These are phyloP conservation scores for Paecilomyces niveus DNA, from an alignment of 2,329 filamentous ascomycete species.

Conservation along the genomic window DNA sequence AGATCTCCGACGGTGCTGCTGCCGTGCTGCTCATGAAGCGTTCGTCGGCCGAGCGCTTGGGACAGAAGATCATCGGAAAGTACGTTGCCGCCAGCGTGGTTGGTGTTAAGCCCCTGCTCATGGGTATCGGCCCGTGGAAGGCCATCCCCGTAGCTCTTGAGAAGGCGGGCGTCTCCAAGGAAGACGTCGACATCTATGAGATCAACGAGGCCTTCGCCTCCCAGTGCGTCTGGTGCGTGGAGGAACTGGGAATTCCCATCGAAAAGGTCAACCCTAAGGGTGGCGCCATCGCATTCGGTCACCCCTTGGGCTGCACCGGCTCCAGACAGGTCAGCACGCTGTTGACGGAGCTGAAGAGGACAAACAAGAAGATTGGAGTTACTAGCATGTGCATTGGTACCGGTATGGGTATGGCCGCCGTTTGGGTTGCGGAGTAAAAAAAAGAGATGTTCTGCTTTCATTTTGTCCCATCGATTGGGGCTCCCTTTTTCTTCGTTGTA, in stretches of 20 bases:
- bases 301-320: constrained; percentile 90
- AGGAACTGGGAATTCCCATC: constrained; percentile 72
- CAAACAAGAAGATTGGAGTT: constrained; percentile 75
- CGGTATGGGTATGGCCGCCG: constrained; percentile 94
- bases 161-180: constrained; percentile 76
- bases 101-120: constrained; percentile 84
- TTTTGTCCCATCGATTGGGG: constrained; percentile 5
- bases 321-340: constrained; percentile 89
- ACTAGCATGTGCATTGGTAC: constrained; percentile 97
- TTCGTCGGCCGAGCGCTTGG: constrained; percentile 77
- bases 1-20: constrained; percentile 92
- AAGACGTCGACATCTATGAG: constrained; percentile 95
- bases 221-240: constrained; percentile 89
- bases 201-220: constrained; percentile 99
- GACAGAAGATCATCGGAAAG: constrained; percentile 86
- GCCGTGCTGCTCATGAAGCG: constrained; percentile 95
- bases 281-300: constrained; percentile 90
- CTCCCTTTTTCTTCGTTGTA: background rate
- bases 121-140: constrained; percentile 94
- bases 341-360: constrained; percentile 81
- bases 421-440: constrained; percentile 85
- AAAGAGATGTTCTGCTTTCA: constrained; percentile 6
- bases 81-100: constrained; percentile 79
- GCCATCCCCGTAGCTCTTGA: constrained; percentile 88
- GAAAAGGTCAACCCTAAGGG: constrained; percentile 97